Evolutionary conservation across 306 rosid genomes (phyloP).

Genomic region (Quercus aquifolioides): DNA sequence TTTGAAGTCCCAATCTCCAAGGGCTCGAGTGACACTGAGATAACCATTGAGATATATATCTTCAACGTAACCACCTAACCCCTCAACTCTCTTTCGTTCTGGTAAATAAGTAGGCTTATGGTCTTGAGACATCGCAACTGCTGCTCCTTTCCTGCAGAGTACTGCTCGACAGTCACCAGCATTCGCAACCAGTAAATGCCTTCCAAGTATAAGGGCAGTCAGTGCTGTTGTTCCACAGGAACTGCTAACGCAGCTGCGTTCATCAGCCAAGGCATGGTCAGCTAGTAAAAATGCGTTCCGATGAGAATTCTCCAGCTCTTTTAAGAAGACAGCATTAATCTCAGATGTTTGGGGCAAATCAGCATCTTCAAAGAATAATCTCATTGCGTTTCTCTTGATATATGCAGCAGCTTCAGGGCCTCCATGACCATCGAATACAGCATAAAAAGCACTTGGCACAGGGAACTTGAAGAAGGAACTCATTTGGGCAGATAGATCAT

Average conservation of each 20-base stretch:
- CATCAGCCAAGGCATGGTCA: slow-evolving; percentile 78
- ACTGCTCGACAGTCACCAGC: slow-evolving; percentile 98
- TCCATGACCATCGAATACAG: slow-evolving; percentile 90
- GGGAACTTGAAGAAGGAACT: slow-evolving; percentile 50
- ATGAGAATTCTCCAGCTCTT: slow-evolving; percentile 68
- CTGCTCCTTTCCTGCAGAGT: slow-evolving; percentile 75
- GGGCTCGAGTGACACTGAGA: slow-evolving; percentile 78
- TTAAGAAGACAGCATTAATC: slow-evolving; percentile 44
- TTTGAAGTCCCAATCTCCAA: slow-evolving; percentile 88
- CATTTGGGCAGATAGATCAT: slow-evolving; percentile 69
- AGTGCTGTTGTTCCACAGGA: slow-evolving; percentile 91
- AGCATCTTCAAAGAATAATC: slow-evolving; percentile 72
- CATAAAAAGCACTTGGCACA: slow-evolving; percentile 74
- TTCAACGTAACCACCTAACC: slow-evolving; percentile 51
- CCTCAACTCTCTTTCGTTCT: slow-evolving; percentile 67
- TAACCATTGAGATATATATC: slow-evolving; percentile 62
- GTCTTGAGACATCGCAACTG: slow-evolving; percentile 81
- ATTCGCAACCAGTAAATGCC: slow-evolving; percentile 80
- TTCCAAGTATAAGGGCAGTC: slow-evolving; percentile 81
- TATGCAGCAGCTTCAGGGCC: slow-evolving; percentile 90
- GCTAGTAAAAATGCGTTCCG: slow-evolving; percentile 70
- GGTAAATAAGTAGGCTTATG: slow-evolving; percentile 60
- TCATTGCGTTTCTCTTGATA: slow-evolving; percentile 73
- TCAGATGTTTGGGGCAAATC: slow-evolving; percentile 52
- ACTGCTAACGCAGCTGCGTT: slow-evolving; percentile 48